Evolutionary conservation across 2,329 filamentous ascomycete genomes (phyloP).

Genomic region (Coccinonectria pachysandricola): DNA sequence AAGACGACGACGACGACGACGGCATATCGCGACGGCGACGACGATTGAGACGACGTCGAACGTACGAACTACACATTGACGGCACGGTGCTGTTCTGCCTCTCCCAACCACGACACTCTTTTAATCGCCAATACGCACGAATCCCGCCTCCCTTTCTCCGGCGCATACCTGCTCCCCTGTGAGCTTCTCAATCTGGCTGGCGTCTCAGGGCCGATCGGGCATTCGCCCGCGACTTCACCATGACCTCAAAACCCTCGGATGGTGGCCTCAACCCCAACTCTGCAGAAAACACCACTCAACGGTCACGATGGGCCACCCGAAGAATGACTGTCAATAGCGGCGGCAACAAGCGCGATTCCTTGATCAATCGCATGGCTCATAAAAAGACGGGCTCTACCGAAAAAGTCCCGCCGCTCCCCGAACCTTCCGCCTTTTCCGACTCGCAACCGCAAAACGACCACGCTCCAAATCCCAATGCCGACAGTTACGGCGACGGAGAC

Average conservation of each 20-base stretch:
- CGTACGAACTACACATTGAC: no score
- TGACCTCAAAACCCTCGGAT: conserved; percentile 25
- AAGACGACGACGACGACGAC: no score
- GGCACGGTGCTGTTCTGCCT: no score
- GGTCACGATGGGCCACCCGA: conserved; percentile 94
- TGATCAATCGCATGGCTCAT: conserved; percentile 66
- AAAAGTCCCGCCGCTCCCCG: conserved; percentile 47
- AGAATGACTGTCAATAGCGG: conserved; percentile 68
- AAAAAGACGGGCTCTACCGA: conserved; percentile 51
- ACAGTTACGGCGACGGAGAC: conserved; percentile 26
- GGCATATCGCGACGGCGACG: no score
- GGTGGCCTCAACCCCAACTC: conserved; percentile 16
- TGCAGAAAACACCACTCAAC: conserved; percentile 42
- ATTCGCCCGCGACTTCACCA: conserved; percentile 26
- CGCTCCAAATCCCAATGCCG: conserved; percentile 19
- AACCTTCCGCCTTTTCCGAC: conserved; percentile 21
- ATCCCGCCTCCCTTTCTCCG: no score
- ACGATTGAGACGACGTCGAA: no score
- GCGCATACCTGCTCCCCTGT: conserved; percentile 5
- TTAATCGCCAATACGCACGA: no score
- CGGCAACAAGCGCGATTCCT: conserved; percentile 67
- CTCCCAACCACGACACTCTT: no score
- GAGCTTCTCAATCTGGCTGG: conserved; percentile 25
- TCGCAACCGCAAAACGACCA: conserved; percentile 14
- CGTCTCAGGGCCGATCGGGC: conserved; percentile 27